These are phyloP conservation scores for Coemansia sp. DNA, from an alignment of 192 early-diverging fungal species.

Conservation along the genomic window DNA sequence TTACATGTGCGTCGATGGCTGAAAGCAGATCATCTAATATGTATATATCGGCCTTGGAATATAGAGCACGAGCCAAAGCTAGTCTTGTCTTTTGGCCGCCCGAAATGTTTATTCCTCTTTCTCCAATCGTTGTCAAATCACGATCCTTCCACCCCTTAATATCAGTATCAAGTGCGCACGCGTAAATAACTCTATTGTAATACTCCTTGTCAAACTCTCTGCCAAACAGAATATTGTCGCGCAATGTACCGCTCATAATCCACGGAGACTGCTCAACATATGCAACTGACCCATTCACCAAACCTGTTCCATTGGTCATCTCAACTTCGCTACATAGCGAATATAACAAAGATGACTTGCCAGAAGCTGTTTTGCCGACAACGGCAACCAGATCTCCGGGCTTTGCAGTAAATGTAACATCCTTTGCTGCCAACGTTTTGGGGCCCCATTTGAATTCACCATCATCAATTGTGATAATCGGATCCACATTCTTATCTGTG, in stretches of 20 bases:
- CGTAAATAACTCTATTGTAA: slow-evolving; percentile 50
- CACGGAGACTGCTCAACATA: slow-evolving; percentile 47
- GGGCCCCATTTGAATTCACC: not conserved
- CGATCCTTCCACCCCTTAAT: slow-evolving; percentile 25
- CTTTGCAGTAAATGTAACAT: slow-evolving; percentile 57
- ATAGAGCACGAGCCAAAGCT: slow-evolving; percentile 76
- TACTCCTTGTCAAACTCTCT: slow-evolving; percentile 49
- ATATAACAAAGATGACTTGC: slow-evolving; percentile 64
- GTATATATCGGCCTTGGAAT: slow-evolving; percentile 70
- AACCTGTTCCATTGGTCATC: slow-evolving; percentile 39
- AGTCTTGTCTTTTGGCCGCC: slow-evolving; percentile 88
- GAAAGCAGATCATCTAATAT: slow-evolving; percentile 79
- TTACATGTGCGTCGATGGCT: slow-evolving; percentile 73
- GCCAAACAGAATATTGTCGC: slow-evolving; percentile 57
- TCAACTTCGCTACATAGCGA: slow-evolving; percentile 22
- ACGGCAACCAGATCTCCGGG: slow-evolving; percentile 57
- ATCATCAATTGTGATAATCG: not conserved
- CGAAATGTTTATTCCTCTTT: slow-evolving; percentile 54
- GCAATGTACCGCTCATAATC: slow-evolving; percentile 72
- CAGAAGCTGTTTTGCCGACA: slow-evolving; percentile 64
- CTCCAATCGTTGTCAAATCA: slow-evolving; percentile 39
- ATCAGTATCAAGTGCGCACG: not conserved
- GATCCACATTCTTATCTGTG: not conserved
- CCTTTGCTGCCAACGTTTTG: not conserved
- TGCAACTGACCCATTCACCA: slow-evolving; percentile 55